Base-by-base conservation (phyloP, 345 rosid species). In the Sonneratia alba region DNA sequence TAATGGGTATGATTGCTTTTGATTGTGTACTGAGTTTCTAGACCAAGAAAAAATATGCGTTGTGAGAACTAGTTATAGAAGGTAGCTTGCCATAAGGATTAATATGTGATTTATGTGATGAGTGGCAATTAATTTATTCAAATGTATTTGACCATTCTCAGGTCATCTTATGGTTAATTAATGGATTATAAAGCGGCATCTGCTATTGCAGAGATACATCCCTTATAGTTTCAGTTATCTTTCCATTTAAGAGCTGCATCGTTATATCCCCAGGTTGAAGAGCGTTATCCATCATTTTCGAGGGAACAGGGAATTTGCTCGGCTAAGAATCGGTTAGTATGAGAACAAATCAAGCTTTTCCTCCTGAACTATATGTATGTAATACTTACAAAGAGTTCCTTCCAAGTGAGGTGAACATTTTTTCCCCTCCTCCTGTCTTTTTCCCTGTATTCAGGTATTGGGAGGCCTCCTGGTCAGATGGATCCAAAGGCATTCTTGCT, bases 391-490 rank as follows among this genome's bases (percentile, higher is more conserved):
- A 27, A 27, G n/a, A 53, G 22, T 24, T 59, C 53, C 59, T 27
- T 27, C 43, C 57, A 13, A 37, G 22, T 13, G 22, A 34, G 32
- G 18, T 62, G 15, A 48, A 37, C 24, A 13, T 59, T 63, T 34
- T 48, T 16, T 74, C 34, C 22, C 36, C 70, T 43, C 34, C 34
- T 70, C 66, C 12, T 14, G 51, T 42, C 56, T 6, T 56, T 51
- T 19, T 18, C 49, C 66, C 66, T 18, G 4, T 62, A 34, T 49
- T 70, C 69, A 93, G 96, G 96, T 75, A 89, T 93, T 56, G 94
- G 92, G 19, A 86, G 82, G 81, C 97, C 97, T 42, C 92, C 93
- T 10, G 96, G 98, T 78, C 97, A 89, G 83, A 93, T 91, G 98
- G 98, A 93, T 76, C 98, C 98, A 49, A 93, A 91, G 75, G 98